Percentiles rank a stretch among this genome's conserved stretches.
phyloP scores from a whole-genome alignment of 2,329 filamentous ascomycete genomes.

The Ceratocystis alfenasii region DNA sequence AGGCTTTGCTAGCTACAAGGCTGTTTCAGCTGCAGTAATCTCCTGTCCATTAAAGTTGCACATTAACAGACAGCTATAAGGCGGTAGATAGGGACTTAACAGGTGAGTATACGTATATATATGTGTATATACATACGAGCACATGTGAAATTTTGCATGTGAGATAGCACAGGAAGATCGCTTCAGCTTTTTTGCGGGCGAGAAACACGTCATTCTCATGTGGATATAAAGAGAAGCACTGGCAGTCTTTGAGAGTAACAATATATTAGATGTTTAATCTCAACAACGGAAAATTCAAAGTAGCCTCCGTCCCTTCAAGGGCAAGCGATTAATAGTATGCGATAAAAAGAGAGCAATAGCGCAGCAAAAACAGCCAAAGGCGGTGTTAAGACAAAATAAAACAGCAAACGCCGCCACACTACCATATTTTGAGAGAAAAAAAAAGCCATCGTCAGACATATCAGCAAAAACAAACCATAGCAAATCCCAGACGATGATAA shows the following conservation, averaged over 20 bases:
- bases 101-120: background rate
- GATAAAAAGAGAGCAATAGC: background rate
- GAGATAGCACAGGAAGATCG: too few relatives aligned
- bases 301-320: background rate
- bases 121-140: background rate
- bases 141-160: background rate
- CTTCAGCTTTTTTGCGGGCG: too few relatives aligned
- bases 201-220: too few relatives aligned
- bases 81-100: background rate
- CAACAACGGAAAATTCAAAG: background rate
- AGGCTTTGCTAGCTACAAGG: too few relatives aligned
- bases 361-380: background rate
- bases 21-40: too few relatives aligned
- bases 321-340: background rate
- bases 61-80: too few relatives aligned
- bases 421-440: background rate
- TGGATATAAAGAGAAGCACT: background rate
- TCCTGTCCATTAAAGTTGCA: too few relatives aligned
- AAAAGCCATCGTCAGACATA: conserved; percentile 9
- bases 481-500: background rate
- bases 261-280: background rate
- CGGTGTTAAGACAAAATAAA: background rate
- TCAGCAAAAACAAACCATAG: background rate
- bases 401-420: background rate
- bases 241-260: background rate